These are phyloP conservation scores for Medakamo hakoo DNA, from an alignment of 139 green algal genomes.

Conservation along the genomic window DNA sequence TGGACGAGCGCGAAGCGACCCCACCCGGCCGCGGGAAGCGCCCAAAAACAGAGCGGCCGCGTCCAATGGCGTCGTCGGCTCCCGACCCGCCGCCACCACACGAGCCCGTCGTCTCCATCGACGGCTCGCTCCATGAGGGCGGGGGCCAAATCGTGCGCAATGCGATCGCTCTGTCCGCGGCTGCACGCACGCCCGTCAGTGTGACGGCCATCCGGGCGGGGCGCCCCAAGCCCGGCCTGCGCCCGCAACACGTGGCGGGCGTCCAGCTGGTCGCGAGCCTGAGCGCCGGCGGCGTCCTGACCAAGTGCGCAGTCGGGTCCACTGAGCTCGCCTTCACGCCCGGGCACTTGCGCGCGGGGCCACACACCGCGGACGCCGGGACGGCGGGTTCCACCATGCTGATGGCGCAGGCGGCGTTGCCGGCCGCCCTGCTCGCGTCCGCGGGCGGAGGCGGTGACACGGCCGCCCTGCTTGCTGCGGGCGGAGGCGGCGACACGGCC, in stretches of 20 bases:
- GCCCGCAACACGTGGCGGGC: conserved; percentile 38
- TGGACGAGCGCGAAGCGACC: too few species aligned
- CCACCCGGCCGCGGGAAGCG: too few species aligned
- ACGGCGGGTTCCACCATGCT: conserved; percentile 65
- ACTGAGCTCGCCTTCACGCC: conserved; percentile 26
- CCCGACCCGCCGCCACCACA: neutral
- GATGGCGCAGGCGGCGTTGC: conserved; percentile 44
- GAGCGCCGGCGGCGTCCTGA: conserved; percentile 21
- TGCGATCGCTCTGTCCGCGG: conserved; percentile 37
- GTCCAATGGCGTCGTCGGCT: too few species aligned
- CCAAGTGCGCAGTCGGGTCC: conserved; percentile 16
- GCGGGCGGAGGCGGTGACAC: neutral
- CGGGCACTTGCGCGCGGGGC: conserved; percentile 8
- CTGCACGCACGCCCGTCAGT: conserved; percentile 24
- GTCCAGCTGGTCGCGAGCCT: conserved; percentile 36
- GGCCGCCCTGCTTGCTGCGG: conserved; percentile 20
- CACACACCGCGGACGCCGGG: conserved; percentile 34
- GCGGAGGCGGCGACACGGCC: neutral
- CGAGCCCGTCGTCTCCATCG: neutral
- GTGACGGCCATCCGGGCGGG: conserved; percentile 38
- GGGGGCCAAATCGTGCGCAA: conserved; percentile 68
- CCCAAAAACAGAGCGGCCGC: too few species aligned
- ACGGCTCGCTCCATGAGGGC: conserved; percentile 53
- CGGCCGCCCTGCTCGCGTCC: conserved; percentile 8
- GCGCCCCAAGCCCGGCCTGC: conserved; percentile 19